Base-by-base conservation (phyloP, 2,329 filamentous ascomycete species). In the Sclerotinia sclerotiorum region DNA sequence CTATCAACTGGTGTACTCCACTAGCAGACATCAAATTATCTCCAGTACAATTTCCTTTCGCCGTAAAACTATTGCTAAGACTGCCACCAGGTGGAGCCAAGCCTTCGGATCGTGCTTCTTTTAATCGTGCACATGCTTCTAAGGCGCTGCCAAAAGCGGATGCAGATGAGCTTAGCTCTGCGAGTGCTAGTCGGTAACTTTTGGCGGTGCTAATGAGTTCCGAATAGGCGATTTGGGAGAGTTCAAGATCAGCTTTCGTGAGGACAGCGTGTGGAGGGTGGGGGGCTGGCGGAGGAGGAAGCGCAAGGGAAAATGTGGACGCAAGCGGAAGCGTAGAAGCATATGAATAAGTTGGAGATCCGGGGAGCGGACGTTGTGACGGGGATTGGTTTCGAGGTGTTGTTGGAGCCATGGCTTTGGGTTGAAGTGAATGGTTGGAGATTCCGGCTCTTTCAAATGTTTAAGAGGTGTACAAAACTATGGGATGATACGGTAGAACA, bases 81-180 rank as follows among this genome's bases (percentile, higher is more conserved):
- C 65, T 71, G 3, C 70, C 73, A 3, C 73, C 71, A 1, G 70
- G 70, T 3, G 81, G 78, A 2, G 80, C 80, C 56, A 88, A 81
- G 61, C 83, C 80, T 72, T 88, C 87, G 66, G 87, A 85, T 64
- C 87, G 84, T 46, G 88, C 85, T 76, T 90, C 88, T 75, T 90
- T 90, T 44, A 90, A 80, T 19, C 88, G 84, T n/a, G 88, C 88
- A 77, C 88, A 90, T 70, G 87, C 79, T 79, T 90, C 88, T 69
- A 90, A 83, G 21, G 88, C 87, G 58, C 84, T 83, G 60, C 87
- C 88, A 75, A 90, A 90, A 44, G 84, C 80, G 0, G 87, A 89
- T 2, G 88, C 86, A 2, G 88, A 84, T 6, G 81, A 82, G 11
- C 87, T 88, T 17, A 90, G 81, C 2, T 84, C 77, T 48, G 87